Base-by-base conservation (phyloP, 352 stramenopile genomes). In the Phytophthora gonapodyides region DNA sequence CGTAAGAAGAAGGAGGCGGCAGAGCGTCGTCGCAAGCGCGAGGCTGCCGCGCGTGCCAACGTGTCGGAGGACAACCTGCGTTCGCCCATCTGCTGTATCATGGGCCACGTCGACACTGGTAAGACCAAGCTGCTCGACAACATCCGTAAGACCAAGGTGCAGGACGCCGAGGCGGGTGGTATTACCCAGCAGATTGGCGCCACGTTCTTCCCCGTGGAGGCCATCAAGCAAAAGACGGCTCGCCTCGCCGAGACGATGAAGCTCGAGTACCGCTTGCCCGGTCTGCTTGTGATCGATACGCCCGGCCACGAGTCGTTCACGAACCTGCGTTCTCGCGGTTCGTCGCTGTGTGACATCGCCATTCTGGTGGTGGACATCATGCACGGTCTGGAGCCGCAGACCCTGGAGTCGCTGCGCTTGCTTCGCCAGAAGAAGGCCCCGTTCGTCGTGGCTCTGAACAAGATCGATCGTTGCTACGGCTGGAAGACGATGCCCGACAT, bases 111-210 rank as follows among this genome's bases (percentile, higher is more conserved):
- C 71, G 94, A 98, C 71, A 98, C 93, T 11, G 93, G 98, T 66
- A 99, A 99, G 79, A 99, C 98, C 35, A 99, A 99, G 76, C 71
- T 99, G 53, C 76, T 99, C n/a, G 98, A 99, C 77, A 99, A 99
- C 71, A 99, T 99, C 61, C 89, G 98, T 34, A 92, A 94, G 67
- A 99, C 97, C 19, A 99, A 99, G 76, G 98, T 99, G 21, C 97
- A 99, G 82, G 87, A 94, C 59, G 86, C 55, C 17, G 87, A 96
- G 68, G 86, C 86, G 10, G 86, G 98, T 64, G 98, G 98, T 74
- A 99, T 99, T 75, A 99, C 98, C 17, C 98, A 99, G 82, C 94
- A 98, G 74, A 98, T 98, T 69, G 95, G 95, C 53, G 94, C 95
- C 8, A 98, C 95, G 15, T 98, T 97, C 73, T 98, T 98, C 75